Conservation (phyloP, 495 filamentous ascomycete species). For the Penicillium tannophilum region DNA sequence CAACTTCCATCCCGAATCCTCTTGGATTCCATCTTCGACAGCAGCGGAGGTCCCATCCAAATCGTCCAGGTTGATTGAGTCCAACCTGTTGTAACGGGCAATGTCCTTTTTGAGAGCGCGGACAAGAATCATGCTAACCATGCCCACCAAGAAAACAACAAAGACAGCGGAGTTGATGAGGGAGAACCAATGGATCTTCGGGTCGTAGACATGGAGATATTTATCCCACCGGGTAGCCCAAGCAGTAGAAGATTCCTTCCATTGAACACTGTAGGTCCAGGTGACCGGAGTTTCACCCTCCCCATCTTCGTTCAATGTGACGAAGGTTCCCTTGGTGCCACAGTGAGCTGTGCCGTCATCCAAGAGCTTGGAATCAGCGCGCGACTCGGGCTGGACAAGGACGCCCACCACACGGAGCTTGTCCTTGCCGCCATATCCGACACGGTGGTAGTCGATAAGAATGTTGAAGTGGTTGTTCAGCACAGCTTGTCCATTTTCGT, state of each 20-base stretch:
- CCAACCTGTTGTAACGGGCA: constrained; percentile 89
- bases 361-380: constrained; percentile 55
- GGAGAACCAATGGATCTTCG: constrained; percentile 98
- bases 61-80: constrained; percentile 83
- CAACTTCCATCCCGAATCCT: constrained; percentile 98
- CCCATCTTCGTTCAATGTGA: constrained; percentile 64
- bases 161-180: constrained; percentile 93
- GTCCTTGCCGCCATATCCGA: constrained; percentile 53
- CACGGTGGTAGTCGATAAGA: constrained; percentile 86
- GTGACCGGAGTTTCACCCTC: constrained; percentile 63
- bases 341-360: constrained; percentile 63
- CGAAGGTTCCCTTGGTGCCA: constrained; percentile 49
- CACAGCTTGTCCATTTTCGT: constrained; percentile 54
- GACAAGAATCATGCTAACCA: constrained; percentile 85
- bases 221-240: constrained; percentile 99
- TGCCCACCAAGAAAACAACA: constrained; percentile 85
- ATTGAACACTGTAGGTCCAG: constrained; percentile 91
- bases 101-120: constrained; percentile 92
- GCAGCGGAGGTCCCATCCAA: constrained; percentile 69
- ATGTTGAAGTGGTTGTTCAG: constrained; percentile 97
- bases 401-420: constrained; percentile 90
- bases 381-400: constrained; percentile 77
- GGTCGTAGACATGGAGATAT: constrained; percentile 92
- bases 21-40: constrained; percentile 90
- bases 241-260: constrained; percentile 73